phyloP scores from a whole-genome alignment of 257 asterid species.

The Fraxinus americana region DNA sequence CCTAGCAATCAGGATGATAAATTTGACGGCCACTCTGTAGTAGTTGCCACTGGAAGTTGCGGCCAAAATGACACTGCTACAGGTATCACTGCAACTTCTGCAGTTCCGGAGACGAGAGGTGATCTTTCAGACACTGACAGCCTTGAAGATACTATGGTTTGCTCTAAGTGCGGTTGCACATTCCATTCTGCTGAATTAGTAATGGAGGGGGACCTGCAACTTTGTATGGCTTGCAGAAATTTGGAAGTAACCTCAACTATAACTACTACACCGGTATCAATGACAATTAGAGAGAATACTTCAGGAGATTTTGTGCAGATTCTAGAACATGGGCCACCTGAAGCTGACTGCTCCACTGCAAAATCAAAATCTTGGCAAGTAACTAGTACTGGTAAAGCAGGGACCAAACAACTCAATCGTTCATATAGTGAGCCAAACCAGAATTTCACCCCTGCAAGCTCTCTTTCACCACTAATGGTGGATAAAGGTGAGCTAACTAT shows the following conservation, averaged over 20 bases:
- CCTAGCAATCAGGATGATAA: conserved; percentile 36
- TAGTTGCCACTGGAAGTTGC: conserved; percentile 34
- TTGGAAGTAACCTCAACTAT: conserved; percentile 39
- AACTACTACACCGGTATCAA: conserved; percentile 22
- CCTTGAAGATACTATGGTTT: conserved; percentile 39
- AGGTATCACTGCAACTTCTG: conserved; percentile 37
- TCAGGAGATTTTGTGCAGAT: conserved; percentile 32
- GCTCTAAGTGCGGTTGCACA: conserved; percentile 60
- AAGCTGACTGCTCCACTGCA: conserved; percentile 39
- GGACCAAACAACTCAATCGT: conserved; percentile 29
- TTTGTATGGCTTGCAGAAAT: conserved; percentile 63
- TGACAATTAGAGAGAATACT: conserved; percentile 32
- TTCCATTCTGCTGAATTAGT: conserved; percentile 40
- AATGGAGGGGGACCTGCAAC: conserved; percentile 47
- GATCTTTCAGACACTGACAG: conserved; percentile 34
- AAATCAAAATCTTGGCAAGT: conserved; percentile 37
- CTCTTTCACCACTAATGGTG: conserved; percentile 25
- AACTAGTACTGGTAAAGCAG: conserved; percentile 37
- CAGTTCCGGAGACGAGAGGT: conserved; percentile 31
- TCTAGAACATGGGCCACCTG: conserved; percentile 34
- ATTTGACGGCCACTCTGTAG: conserved; percentile 27
- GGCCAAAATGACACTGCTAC: conserved; percentile 34
- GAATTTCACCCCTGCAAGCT: conserved; percentile 19
- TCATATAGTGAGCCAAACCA: conserved; percentile 32
- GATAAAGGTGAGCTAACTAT: conserved; percentile 37